phyloP scores from a whole-genome alignment of 257 asterid genomes.

The Nicotiana noctiflora region DNA sequence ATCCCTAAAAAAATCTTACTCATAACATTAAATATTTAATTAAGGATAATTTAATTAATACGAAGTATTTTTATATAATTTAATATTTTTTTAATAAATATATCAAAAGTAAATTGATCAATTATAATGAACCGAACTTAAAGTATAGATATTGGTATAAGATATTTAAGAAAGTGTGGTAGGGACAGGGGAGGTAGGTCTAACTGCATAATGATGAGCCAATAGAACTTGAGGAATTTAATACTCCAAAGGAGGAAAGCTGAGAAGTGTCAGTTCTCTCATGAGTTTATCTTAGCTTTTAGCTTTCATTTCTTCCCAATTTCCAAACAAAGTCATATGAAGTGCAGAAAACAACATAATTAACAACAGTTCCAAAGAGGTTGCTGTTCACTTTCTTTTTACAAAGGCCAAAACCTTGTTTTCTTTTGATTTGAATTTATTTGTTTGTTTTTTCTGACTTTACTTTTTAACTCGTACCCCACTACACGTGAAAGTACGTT shows the following conservation, averaged over 20 bases:
- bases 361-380: background rate
- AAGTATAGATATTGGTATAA: too few relatives aligned
- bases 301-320: background rate
- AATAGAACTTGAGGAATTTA: background rate
- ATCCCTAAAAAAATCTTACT: too few relatives aligned
- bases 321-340: background rate
- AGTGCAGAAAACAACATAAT: background rate
- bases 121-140: too few relatives aligned
- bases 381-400: background rate
- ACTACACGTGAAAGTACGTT: background rate
- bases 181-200: background rate
- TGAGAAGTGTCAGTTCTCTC: background rate
- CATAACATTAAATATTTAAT: too few relatives aligned
- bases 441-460: background rate
- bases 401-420: constrained; percentile 2
- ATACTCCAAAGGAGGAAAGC: background rate
- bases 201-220: background rate
- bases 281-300: background rate
- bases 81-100: too few relatives aligned
- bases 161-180: background rate
- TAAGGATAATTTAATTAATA: too few relatives aligned
- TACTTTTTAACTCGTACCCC: background rate
- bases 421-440: background rate
- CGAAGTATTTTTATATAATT: too few relatives aligned
- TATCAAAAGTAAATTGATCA: too few relatives aligned